Base-by-base conservation (phyloP, 2,329 filamentous ascomycete species). In the Falciphora oryzae region DNA sequence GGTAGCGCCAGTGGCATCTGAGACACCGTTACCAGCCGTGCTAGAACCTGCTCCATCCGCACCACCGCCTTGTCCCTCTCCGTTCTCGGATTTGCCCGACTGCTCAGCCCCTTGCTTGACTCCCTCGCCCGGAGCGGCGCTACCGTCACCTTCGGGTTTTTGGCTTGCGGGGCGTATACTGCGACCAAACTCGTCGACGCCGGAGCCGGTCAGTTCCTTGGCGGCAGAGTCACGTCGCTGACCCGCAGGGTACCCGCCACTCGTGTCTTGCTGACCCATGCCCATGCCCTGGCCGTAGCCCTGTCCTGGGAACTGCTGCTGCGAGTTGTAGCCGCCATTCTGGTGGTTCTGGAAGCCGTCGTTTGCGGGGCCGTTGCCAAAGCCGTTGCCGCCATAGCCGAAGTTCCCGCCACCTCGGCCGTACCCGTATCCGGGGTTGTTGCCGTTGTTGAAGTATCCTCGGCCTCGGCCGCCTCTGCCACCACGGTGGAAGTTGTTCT, bases 401-500 rank as follows among this genome's bases (percentile, higher is more conserved):
- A 80, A 81, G 65, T 79, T 81, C 66, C 82, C 44, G 44, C 44
- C 83, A 64, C 85, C 86, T 71, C 86, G 85, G 65, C 84, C 77
- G 67, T 81, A 81, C 62, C 81, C 80, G 69, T 79, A 79, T n/a
- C 59, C 62, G 57, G 14, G 25, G 38, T 59, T 58, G 62, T 35
- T 38, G 62, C 50, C 58, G 62, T 63, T 63, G 62, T 63, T 63
- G 71, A 82, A 84, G 69, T 83, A 85, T 66, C 87, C 86, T 69
- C 88, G 85, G 69, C 88, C 87, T 69, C 85, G 83, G 69, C 62
- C 62, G 35, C 89, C 88, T 72, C 88, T 83, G 71, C 85, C 85
- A 73, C 83, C 80, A 68, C 88, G 89, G 78, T 86, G 87, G 57
- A 63, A 63, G 62, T 63, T 63, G 62, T 63, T 63, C 78, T 81